Conservation (phyloP, 306 rosid genomes). For the Cucumis sativus region Cucumber_9930_V3 NC_026660.2:22190001-22190500, state of each 20-base stretch:
- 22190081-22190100: conserved; percentile 53
- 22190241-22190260: neutral
- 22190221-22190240: neutral
- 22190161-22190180: neutral
- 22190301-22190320: neutral
- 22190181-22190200: neutral
- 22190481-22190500: neutral
- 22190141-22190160: conserved; percentile 15
- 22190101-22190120: conserved; percentile 64
- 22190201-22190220: neutral
- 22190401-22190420: neutral
- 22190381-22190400: neutral
- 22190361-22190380: neutral
- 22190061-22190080: conserved; percentile 44
- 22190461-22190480: neutral
- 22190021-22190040: conserved; percentile 49
- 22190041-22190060: conserved; percentile 25
- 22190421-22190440: neutral
- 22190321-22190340: neutral
- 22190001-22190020: conserved; percentile 39
- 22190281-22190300: neutral
- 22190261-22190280: neutral
- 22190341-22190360: neutral
- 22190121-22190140: conserved; percentile 64
- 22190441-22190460: neutral